A percentile compares a stretch with the other conserved stretches of the same genome.
Conservation (phyloP, 768 basidiomycete species). For the Rhizopogon roseolus region DNA sequence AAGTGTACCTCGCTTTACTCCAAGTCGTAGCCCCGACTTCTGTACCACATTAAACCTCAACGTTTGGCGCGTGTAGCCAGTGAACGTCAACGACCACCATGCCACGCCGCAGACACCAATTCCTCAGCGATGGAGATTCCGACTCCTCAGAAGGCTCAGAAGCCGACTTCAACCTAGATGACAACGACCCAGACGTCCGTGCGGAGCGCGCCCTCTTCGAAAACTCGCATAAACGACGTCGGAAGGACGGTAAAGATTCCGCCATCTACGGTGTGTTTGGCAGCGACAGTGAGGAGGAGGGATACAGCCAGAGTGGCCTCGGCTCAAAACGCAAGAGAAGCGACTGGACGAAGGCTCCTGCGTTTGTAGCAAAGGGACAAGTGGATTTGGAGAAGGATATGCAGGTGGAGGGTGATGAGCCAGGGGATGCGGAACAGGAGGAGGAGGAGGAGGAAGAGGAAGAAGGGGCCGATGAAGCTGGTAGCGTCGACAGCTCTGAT, state of each 20-base stretch:
- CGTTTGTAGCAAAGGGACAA: slow-evolving; percentile 60
- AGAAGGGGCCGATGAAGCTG: slow-evolving; percentile 20
- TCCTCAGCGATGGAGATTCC: slow-evolving; percentile 70
- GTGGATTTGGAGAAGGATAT: slow-evolving; percentile 38
- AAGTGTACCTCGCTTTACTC: too few species aligned
- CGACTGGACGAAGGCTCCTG: slow-evolving; percentile 75
- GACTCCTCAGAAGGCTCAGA: slow-evolving; percentile 61
- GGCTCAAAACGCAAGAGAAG: slow-evolving; percentile 35
- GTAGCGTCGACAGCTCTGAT: slow-evolving; percentile 21
- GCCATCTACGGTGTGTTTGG: slow-evolving; percentile 75
- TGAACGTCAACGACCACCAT: slow-evolving; percentile 30
- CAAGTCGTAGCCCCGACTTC: too few species aligned
- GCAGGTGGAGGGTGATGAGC: slow-evolving; percentile 23
- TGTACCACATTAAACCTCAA: too few species aligned
- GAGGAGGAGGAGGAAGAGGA: slow-evolving; percentile 30
- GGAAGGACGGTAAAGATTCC: slow-evolving; percentile 64
- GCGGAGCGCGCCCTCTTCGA: slow-evolving; percentile 76
- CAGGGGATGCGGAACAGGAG: background rate
- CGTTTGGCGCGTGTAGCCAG: background rate
- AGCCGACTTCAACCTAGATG: slow-evolving; percentile 42
- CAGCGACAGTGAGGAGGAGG: slow-evolving; percentile 66
- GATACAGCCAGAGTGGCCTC: slow-evolving; percentile 15
- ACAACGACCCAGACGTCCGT: slow-evolving; percentile 54
- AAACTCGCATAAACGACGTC: slow-evolving; percentile 73
- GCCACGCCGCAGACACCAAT: slow-evolving; percentile 71